Evolutionary conservation across 305 asterid genomes (phyloP).

Genomic region (Andrographis paniculata): DNA sequence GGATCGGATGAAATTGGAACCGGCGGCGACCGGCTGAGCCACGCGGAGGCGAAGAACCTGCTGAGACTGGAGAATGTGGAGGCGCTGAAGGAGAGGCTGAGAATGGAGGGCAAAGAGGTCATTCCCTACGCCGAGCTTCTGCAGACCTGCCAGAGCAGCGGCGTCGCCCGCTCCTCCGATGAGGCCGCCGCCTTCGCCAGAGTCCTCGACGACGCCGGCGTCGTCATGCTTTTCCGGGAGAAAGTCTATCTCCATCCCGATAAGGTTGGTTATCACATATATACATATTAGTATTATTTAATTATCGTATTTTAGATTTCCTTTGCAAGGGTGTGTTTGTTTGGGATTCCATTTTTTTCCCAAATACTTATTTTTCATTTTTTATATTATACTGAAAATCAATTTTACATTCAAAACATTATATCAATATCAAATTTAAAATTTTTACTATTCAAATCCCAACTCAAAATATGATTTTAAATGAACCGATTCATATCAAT

Average conservation of each 20-base stretch:
- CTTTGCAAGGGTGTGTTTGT: too few species aligned
- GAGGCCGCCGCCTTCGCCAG: constrained; percentile 62
- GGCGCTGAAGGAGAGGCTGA: constrained; percentile 60
- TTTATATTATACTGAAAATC: too few species aligned
- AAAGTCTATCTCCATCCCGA: constrained; percentile 89
- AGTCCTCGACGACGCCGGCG: constrained; percentile 82
- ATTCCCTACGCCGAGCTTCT: constrained; percentile 51
- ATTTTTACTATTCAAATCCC: too few species aligned
- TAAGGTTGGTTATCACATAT: constrained; percentile 34
- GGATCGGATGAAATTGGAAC: constrained; percentile 1
- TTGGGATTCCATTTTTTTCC: too few species aligned
- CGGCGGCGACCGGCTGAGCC: constrained; percentile 33
- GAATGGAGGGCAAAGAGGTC: constrained; percentile 52
- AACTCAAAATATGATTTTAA: too few species aligned
- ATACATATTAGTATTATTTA: background rate
- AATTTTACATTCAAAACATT: too few species aligned
- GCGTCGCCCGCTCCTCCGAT: constrained; percentile 42
- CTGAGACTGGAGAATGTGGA: constrained; percentile 82
- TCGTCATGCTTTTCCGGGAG: constrained; percentile 74
- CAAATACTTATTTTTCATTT: too few species aligned
- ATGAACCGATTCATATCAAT: too few species aligned
- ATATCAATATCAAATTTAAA: too few species aligned
- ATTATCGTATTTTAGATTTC: background rate
- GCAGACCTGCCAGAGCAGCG: constrained; percentile 38
- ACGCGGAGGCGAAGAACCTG: constrained; percentile 67